Conservation (phyloP, 106 monocot genomes). For the Iris macrosiphon region DNA sequence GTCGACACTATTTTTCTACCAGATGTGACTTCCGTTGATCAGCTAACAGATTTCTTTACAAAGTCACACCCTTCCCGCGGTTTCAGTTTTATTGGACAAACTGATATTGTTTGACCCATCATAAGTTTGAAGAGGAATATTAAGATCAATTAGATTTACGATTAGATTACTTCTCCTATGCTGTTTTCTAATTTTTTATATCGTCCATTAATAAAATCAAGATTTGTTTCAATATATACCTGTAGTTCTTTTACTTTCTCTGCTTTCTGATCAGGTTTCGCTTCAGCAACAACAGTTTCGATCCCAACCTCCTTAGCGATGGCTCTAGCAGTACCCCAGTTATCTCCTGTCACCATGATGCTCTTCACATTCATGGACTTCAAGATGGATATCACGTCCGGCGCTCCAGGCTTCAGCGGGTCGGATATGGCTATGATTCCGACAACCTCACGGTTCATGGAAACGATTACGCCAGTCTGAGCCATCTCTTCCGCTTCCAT, state of each 20-base stretch:
- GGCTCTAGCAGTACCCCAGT: slow-evolving; percentile 88
- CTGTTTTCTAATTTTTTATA: not conserved
- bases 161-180: not conserved
- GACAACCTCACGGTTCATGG: slow-evolving; percentile 51
- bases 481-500: slow-evolving; percentile 57
- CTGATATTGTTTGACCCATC: not conserved
- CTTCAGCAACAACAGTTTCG: slow-evolving; percentile 62
- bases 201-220: not conserved
- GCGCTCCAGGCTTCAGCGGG: slow-evolving; percentile 72
- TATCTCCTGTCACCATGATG: slow-evolving; percentile 96
- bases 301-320: slow-evolving; percentile 82
- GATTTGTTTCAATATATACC: slow-evolving; percentile 37
- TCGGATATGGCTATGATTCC: slow-evolving; percentile 85
- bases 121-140: not conserved
- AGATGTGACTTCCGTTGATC: no score
- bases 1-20: no score
- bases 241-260: slow-evolving; percentile 83
- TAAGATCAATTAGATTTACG: not conserved
- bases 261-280: slow-evolving; percentile 73
- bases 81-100: not conserved
- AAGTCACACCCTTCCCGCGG: no score
- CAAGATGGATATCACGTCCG: slow-evolving; percentile 81
- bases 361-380: slow-evolving; percentile 78
- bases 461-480: slow-evolving; percentile 64
- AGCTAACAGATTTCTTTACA: no score